Evolutionary conservation across 2,329 filamentous ascomycete species (phyloP).

Genomic region (Cercospora brassicicola): DNA sequence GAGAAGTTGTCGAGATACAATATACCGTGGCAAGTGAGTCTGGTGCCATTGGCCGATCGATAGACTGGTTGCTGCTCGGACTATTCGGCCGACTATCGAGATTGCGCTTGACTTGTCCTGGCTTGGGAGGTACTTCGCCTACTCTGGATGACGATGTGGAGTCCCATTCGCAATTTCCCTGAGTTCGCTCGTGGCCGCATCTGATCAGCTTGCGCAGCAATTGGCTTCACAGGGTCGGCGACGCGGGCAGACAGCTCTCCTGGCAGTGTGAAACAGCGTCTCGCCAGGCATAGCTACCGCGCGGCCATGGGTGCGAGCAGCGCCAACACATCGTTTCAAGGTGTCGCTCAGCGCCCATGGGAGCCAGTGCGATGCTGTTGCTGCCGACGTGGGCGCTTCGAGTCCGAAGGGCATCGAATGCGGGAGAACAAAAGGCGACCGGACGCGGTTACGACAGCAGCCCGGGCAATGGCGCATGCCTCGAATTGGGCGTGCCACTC

Average conservation of each 20-base stretch:
- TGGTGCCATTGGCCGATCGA: constrained; percentile 2
- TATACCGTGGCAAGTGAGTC: background rate
- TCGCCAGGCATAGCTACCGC: background rate
- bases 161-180: constrained; percentile 2
- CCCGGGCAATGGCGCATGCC: too few species aligned
- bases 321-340: background rate
- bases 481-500: too few species aligned
- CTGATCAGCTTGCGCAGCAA: background rate
- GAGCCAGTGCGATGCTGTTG: background rate
- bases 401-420: background rate
- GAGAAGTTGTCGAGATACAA: background rate
- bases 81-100: background rate
- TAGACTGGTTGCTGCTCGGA: background rate
- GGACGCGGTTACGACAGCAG: too few species aligned
- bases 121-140: background rate
- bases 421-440: background rate
- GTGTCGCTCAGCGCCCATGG: background rate
- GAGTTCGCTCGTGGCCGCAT: background rate
- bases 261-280: constrained; percentile 11
- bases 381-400: background rate
- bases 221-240: constrained; percentile 5
- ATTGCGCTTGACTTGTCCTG: background rate
- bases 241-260: constrained; percentile 11
- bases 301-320: background rate
- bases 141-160: background rate